Percentiles rank a stretch among this genome's conserved stretches.
phyloP scores from a whole-genome alignment of 202 grass and related monocot species.

The Brachypodium distachyon region DNA sequence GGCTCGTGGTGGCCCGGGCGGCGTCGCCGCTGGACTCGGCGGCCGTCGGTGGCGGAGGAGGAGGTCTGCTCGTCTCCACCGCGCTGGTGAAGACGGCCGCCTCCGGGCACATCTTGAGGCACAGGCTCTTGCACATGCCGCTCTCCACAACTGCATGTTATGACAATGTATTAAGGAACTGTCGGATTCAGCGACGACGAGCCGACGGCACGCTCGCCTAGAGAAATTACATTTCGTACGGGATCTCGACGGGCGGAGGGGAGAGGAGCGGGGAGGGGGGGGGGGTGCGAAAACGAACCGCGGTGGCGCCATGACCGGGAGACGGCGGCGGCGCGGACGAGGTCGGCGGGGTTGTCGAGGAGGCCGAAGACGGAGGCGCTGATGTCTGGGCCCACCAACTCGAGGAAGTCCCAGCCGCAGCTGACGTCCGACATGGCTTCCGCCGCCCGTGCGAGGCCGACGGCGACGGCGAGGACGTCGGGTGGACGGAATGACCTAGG shows the following conservation, averaged over 20 bases:
- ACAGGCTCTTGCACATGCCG: not conserved
- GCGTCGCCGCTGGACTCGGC: constrained; percentile 22
- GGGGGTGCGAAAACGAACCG: not conserved
- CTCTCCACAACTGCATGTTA: constrained; percentile 30
- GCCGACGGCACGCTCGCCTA: no score
- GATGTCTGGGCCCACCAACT: constrained; percentile 56
- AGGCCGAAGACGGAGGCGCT: constrained; percentile 29
- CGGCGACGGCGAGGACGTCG: no score
- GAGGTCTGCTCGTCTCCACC: not conserved
- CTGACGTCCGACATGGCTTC: constrained; percentile 19
- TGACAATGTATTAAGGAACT: no score
- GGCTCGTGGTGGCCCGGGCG: constrained; percentile 8
- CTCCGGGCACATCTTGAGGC: not conserved
- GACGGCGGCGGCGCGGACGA: constrained; percentile 49
- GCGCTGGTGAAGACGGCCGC: not conserved
- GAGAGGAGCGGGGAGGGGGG: not conserved
- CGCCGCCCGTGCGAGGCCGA: no score
- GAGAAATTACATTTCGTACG: not conserved
- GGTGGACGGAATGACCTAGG: no score
- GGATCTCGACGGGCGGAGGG: no score
- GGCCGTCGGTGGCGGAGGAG: not conserved
- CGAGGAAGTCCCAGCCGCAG: constrained; percentile 35
- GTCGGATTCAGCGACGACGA: no score
- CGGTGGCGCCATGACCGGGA: constrained; percentile 75
- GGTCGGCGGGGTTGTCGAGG: constrained; percentile 52